These are phyloP conservation scores for Sporothrix sp. DNA, from an alignment of 2,329 filamentous ascomycete species.

Conservation along the genomic window DNA sequence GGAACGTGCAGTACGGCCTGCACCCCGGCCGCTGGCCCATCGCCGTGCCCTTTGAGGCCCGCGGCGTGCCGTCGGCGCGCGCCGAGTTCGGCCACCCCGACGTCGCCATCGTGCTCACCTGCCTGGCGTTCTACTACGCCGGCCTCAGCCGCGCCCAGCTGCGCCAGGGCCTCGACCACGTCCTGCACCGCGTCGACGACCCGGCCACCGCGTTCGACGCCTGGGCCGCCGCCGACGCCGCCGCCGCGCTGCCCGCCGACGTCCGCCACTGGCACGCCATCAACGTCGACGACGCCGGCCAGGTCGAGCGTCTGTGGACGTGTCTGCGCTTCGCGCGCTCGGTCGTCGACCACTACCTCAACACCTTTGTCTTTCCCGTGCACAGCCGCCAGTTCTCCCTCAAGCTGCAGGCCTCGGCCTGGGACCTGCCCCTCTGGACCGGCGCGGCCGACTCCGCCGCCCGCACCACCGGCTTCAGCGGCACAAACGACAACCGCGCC, in stretches of 20 bases:
- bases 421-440: slow-evolving; percentile 51
- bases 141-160: slow-evolving; percentile 44
- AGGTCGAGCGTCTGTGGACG: slow-evolving; percentile 41
- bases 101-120: slow-evolving; percentile 55
- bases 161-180: slow-evolving; percentile 35
- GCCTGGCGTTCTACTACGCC: slow-evolving; percentile 56
- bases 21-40: slow-evolving; percentile 46
- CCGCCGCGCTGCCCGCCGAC: slow-evolving; percentile 30
- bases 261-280: slow-evolving; percentile 46
- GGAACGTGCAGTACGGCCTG: slow-evolving; percentile 57
- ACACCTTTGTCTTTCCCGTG: slow-evolving; percentile 53
- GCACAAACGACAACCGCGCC: slow-evolving; percentile 55
- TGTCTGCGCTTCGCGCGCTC: slow-evolving; percentile 38
- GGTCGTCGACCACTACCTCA: slow-evolving; percentile 51
- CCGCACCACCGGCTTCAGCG: slow-evolving; percentile 59
- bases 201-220: slow-evolving; percentile 46
- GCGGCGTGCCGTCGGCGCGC: slow-evolving; percentile 51
- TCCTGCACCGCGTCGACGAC: slow-evolving; percentile 44
- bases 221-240: slow-evolving; percentile 32
- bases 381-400: slow-evolving; percentile 55
- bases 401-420: slow-evolving; percentile 56
- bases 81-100: slow-evolving; percentile 62
- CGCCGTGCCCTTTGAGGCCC: slow-evolving; percentile 58
- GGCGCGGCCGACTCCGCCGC: slow-evolving; percentile 15
- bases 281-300: slow-evolving; percentile 47